Base-by-base conservation (phyloP, 495 filamentous ascomycete species). In the Trichoderma parareesei region DNA sequence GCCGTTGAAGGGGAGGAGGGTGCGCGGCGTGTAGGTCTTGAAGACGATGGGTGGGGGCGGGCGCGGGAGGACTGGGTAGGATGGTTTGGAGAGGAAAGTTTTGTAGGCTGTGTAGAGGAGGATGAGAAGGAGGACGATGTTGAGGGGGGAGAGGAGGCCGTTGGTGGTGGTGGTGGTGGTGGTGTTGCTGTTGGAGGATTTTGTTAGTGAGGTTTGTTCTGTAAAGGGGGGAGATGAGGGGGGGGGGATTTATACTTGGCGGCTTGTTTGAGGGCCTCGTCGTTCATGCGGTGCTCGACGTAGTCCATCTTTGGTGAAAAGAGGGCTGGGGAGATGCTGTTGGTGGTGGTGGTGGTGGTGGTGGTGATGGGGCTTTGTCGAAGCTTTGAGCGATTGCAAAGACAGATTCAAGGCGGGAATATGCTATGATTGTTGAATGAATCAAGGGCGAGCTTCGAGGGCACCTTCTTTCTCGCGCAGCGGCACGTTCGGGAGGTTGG, bases 1-100 rank as follows among this genome's bases (percentile, higher is more conserved):
- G 72, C 94, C 94, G 80, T 95, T 96, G 84, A 87, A 96, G n/a
- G 90, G 88, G 20, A 90, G 81, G 4, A 98, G 83, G 1, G 89
- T 90, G 43, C 82, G 88, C 14, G 94, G 94, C 33, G 89, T 96
- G 81, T 96, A 98, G 70, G 88, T 93, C 64, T 84, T 83, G 87
- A 96, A 98, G 71, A 98, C 91, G 67, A 88, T 78, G 38, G 90
- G 78, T 3, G 92, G 87, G 37, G 84, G 78, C 65, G 86, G 84
- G 61, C 90, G 88, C 61, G 93, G 85, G 1, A 81, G 75, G 59
- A 83, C 72, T 57, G 82, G 74, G 4, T 83, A 78, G n/a, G n/a
- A 11, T 59, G 84, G 73, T 4, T 74, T 65, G 20, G 89, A 87
- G 59, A 86, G 85, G 69, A 89, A 80, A 67, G 88, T 82, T 65